These are phyloP conservation scores for Xerocomellus amylosporus DNA, from an alignment of 768 basidiomycete genomes.

Conservation along the genomic window DNA sequence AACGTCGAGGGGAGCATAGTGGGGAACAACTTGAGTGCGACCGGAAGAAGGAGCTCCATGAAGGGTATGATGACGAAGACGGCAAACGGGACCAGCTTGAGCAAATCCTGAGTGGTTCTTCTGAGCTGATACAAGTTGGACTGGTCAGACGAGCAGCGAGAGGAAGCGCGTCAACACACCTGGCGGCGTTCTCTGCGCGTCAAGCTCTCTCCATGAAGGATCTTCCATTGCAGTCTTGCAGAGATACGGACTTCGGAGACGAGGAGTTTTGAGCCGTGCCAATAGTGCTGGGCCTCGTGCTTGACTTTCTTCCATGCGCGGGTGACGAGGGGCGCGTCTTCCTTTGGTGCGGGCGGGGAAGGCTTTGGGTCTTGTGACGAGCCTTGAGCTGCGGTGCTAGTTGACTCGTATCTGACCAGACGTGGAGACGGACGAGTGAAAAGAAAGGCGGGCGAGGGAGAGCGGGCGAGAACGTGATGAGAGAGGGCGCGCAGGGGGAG, in stretches of 20 bases:
- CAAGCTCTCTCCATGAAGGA: conserved; percentile 85
- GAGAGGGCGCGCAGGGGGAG: conserved; percentile 8
- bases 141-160: conserved; percentile 2
- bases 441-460: conserved; percentile 19
- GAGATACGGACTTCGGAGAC: conserved; percentile 94
- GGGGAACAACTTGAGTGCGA: conserved; percentile 95
- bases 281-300: conserved; percentile 94
- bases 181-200: conserved; percentile 94
- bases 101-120: conserved; percentile 89
- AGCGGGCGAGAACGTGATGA: conserved; percentile 9
- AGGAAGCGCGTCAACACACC: conserved; percentile 40
- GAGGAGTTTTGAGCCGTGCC: conserved; percentile 92
- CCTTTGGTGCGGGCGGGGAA: conserved; percentile 47
- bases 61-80: conserved; percentile 96
- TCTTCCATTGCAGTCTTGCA: conserved; percentile 82
- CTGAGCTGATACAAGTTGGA: conserved; percentile 54
- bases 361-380: conserved; percentile 43
- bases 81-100: conserved; percentile 92
- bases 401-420: conserved; percentile 15
- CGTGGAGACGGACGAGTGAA: conserved; percentile 28
- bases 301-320: conserved; percentile 92
- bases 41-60: conserved; percentile 96
- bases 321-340: conserved; percentile 46
- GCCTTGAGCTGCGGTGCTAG: conserved; percentile 12
- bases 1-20: conserved; percentile 99